Evolutionary conservation across 2,329 filamentous ascomycete genomes (phyloP).

Genomic region (Diaporthe sp.): DNA sequence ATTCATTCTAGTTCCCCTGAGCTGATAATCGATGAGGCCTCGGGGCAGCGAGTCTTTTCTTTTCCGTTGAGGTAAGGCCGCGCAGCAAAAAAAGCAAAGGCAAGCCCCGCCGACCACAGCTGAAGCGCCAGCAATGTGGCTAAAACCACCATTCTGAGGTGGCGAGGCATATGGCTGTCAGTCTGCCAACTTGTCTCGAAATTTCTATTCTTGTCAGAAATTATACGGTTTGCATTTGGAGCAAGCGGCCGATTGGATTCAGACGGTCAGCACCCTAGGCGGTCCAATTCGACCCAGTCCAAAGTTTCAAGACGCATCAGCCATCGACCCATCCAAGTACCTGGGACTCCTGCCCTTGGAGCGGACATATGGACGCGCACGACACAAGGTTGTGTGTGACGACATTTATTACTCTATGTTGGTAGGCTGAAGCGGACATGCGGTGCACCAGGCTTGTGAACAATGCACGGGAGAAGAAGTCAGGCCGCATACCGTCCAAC

Average conservation of each 20-base stretch:
- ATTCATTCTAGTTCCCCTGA: background rate
- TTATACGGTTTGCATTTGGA: background rate
- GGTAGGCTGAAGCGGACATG: background rate
- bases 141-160: background rate
- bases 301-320: background rate
- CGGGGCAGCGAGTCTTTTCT: background rate
- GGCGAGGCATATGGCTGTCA: background rate
- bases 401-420: background rate
- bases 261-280: background rate
- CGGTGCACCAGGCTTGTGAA: background rate
- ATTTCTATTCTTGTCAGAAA: background rate
- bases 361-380: background rate
- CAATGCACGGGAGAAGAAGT: background rate
- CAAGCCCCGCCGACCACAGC: background rate
- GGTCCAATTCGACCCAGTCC: background rate
- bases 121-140: background rate
- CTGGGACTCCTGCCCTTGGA: background rate
- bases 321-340: background rate
- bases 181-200: background rate
- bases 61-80: background rate
- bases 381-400: background rate
- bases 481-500: background rate
- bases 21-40: background rate
- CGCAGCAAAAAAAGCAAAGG: constrained; percentile 3
- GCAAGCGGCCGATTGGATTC: background rate